Percentiles rank a stretch among this genome's conserved stretches.
Conservation (phyloP, 768 basidiomycete genomes). For the Auricularia cornea region DNA sequence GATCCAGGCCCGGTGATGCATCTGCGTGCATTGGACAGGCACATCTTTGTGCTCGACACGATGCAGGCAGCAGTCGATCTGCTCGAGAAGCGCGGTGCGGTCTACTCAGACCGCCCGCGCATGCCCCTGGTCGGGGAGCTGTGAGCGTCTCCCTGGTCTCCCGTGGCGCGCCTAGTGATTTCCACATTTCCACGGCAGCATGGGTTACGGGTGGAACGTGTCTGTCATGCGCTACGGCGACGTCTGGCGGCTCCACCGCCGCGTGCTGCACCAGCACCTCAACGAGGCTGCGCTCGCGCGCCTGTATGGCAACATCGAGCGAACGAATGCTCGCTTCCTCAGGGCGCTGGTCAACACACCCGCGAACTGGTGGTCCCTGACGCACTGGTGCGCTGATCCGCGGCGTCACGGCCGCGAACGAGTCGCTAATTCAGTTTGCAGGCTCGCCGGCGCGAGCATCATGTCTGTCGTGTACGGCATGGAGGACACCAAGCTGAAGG, state of each 20-base stretch:
- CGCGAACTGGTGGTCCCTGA: too few relatives aligned
- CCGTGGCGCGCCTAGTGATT: too few relatives aligned
- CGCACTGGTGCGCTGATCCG: too few relatives aligned
- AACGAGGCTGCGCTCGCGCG: not conserved
- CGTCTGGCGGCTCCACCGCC: not conserved
- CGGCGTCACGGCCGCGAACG: too few relatives aligned
- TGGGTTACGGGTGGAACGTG: slow-evolving; percentile 1
- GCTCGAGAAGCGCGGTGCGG: slow-evolving; percentile 10
- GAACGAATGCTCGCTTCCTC: not conserved
- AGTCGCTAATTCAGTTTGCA: too few relatives aligned
- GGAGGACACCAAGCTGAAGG: too few relatives aligned
- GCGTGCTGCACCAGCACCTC: slow-evolving; percentile 4
- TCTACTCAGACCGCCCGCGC: slow-evolving; percentile 16
- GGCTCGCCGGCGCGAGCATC: too few relatives aligned
- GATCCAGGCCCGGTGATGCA: slow-evolving; percentile 14
- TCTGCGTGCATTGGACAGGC: slow-evolving; percentile 5
- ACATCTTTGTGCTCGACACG: slow-evolving; percentile 14
- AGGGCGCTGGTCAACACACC: too few relatives aligned
- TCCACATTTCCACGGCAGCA: too few relatives aligned
- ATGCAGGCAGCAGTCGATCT: slow-evolving; percentile 12
- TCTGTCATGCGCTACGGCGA: slow-evolving; percentile 5
- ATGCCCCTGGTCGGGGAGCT: slow-evolving; percentile 12
- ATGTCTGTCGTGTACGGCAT: too few relatives aligned
- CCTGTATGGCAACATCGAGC: not conserved
- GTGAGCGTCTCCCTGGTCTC: not conserved